Percentiles rank a stretch among this genome's conserved stretches.
Evolutionary conservation across 2,329 filamentous ascomycete genomes (phyloP).

Genomic region (Pezicula rhizophila): DNA sequence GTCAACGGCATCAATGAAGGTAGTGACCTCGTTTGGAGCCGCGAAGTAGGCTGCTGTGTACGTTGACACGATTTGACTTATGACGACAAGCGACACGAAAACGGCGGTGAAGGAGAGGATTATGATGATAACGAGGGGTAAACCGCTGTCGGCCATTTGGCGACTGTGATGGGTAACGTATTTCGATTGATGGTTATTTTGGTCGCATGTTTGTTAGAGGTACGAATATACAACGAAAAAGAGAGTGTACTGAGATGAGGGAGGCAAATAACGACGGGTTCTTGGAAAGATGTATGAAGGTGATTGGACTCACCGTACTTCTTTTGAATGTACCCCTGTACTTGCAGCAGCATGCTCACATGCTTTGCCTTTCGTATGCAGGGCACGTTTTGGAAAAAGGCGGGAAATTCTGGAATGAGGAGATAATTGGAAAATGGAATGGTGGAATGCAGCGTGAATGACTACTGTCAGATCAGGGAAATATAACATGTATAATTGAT

Average conservation of each 20-base stretch:
- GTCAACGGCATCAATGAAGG: slow-evolving; percentile 54
- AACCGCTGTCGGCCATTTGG: slow-evolving; percentile 22
- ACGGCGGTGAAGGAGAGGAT: slow-evolving; percentile 52
- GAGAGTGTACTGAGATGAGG: slow-evolving; percentile 1
- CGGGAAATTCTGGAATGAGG: too few species aligned
- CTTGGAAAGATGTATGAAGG: slow-evolving; percentile 4
- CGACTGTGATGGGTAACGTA: neutral
- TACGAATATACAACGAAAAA: neutral
- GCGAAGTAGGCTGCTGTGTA: slow-evolving; percentile 51
- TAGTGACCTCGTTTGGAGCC: slow-evolving; percentile 51
- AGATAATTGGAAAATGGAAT: too few species aligned
- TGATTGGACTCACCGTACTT: neutral
- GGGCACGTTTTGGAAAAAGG: neutral
- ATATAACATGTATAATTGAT: too few species aligned
- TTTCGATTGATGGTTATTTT: slow-evolving; percentile 1
- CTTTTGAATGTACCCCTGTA: slow-evolving; percentile 1
- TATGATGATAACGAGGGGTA: slow-evolving; percentile 31
- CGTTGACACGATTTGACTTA: slow-evolving; percentile 44
- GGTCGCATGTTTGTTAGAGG: neutral
- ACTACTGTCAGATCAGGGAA: too few species aligned
- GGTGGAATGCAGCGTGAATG: too few species aligned
- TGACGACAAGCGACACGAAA: slow-evolving; percentile 47
- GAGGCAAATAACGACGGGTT: slow-evolving; percentile 1
- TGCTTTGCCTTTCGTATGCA: neutral
- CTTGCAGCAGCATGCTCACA: slow-evolving; percentile 5